These are phyloP conservation scores for Eucalyptus dawsonii DNA, from an alignment of 345 rosid genomes.

Conservation along the genomic window DNA sequence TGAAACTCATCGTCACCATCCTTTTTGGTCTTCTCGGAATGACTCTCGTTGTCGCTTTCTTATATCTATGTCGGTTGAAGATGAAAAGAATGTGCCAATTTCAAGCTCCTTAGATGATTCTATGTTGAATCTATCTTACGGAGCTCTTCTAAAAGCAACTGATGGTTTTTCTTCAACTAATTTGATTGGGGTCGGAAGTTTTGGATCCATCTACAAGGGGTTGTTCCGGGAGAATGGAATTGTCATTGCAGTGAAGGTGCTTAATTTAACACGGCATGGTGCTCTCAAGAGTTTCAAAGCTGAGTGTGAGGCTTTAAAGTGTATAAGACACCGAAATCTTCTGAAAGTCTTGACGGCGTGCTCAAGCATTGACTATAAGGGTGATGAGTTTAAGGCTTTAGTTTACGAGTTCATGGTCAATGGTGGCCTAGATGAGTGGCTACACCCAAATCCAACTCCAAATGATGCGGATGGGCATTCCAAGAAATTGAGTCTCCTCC, in stretches of 20 bases:
- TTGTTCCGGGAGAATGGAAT: too few relatives aligned
- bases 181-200: too few relatives aligned
- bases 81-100: rapidly evolving
- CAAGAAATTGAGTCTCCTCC: background rate
- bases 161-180: too few relatives aligned
- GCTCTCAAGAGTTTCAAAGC: too few relatives aligned
- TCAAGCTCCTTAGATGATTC: background rate
- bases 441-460: background rate
- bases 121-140: background rate
- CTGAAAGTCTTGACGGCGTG: background rate
- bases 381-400: background rate
- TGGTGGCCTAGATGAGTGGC: background rate
- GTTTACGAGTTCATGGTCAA: background rate
- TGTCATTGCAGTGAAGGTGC: too few relatives aligned
- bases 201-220: too few relatives aligned
- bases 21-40: background rate
- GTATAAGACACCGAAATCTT: background rate
- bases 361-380: background rate
- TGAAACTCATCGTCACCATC: background rate
- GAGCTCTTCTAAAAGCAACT: too few relatives aligned
- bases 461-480: background rate
- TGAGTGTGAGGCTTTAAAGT: too few relatives aligned
- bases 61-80: background rate
- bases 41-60: rapidly evolving
- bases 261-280: too few relatives aligned